Evolutionary conservation across 371 early-diverging fungal species (phyloP), one percentile per base, ranked within the genome.

Genomic region (Mortierella sp.): DNA sequence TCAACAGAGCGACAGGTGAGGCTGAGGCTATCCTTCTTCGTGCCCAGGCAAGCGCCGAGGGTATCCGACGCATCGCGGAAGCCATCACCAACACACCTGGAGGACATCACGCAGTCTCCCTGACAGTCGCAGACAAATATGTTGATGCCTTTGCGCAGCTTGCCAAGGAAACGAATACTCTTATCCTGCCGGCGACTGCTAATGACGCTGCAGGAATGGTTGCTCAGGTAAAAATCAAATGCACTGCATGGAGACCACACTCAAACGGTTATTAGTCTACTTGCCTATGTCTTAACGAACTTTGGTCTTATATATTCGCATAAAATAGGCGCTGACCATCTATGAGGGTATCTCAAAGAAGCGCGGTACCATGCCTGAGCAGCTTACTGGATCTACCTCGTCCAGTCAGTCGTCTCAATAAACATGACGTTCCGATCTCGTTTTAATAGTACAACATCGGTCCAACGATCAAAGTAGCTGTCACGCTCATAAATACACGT

Each of bases 111-210:
- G 98, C 98, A 0, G 94, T 97, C 1, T 87, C 96, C 5, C 86
- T 98, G 78, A 90, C 93, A 7, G 92, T 99, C 4, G 99, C 99
- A n/a, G 97, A 98, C 69, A 94, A 95, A 83, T 99, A 97, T 72
- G 94, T 99, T 43, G 95, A 97, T 47, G 95, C 96, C 1, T 97
- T 97, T 79, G 93, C 90, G 24, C 84, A 89, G 60, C 84, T 98
- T 64, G 98, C 97, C 28, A 96, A 98, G 86, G 91, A 97, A 72
- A 87, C 92, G 28, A 98, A 92, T 46, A 95, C 99, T 0, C 86
- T 98, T 54, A 89, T 98, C 56, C 89, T 97, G n/a, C 98, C 97
- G 12, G 90, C 93, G 28, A 83, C 91, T 32, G 89, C 94, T 34
- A 86, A 86, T 44, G 95, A 98, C 68, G 90, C 93, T 32, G 89